These are phyloP conservation scores for Citrus hindsii DNA, from an alignment of 345 rosid species.

Conservation along the genomic window DNA sequence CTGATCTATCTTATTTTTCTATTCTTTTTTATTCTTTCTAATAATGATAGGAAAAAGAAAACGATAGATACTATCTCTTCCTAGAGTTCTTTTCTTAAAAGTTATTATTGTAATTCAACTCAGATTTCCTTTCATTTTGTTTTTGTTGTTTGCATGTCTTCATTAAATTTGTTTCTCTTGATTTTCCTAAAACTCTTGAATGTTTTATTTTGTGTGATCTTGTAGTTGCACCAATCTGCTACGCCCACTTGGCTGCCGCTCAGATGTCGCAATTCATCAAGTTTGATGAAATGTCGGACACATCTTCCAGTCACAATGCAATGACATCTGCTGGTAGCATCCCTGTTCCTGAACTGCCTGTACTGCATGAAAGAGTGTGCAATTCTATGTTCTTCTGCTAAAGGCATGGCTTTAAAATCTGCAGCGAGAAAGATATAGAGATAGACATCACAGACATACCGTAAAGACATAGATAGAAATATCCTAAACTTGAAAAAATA, in stretches of 20 bases:
- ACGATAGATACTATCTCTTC: not conserved
- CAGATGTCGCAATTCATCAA: conserved; percentile 26
- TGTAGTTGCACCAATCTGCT: conserved; percentile 27
- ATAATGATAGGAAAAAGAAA: no score
- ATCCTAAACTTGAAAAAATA: not conserved
- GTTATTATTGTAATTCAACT: not conserved
- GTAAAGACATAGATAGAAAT: not conserved
- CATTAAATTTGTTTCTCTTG: not conserved
- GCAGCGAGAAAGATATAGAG: not conserved
- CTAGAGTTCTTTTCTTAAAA: not conserved
- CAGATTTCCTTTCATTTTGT: no score
- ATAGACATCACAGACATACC: no score
- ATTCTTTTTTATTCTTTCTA: not conserved
- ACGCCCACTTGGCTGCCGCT: conserved; percentile 21
- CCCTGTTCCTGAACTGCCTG: conserved; percentile 27
- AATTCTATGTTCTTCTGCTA: conserved; percentile 40
- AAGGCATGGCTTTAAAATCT: not conserved
- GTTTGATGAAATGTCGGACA: conserved; percentile 19
- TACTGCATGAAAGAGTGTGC: conserved; percentile 15
- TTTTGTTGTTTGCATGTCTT: not conserved
- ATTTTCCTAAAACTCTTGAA: not conserved
- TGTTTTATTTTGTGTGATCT: not conserved
- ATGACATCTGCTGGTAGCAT: conserved; percentile 12
- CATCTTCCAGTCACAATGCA: conserved; percentile 20
- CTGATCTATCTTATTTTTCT: not conserved